These are phyloP conservation scores for Bipolaris oryzae DNA, from an alignment of 2,329 filamentous ascomycete genomes.

Conservation along the genomic window DNA sequence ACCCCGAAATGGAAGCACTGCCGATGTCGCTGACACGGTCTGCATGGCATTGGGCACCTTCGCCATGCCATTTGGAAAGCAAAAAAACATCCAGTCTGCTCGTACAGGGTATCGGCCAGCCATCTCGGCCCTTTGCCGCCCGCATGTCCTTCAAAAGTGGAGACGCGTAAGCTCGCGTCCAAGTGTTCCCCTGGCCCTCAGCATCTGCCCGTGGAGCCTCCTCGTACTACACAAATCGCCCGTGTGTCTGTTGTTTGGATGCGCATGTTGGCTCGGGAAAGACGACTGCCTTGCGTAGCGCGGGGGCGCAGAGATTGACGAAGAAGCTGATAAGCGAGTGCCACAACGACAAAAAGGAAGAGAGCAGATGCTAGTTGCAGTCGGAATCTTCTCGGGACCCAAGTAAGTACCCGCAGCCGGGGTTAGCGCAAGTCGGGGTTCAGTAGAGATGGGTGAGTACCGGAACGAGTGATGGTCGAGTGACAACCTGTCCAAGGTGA, in stretches of 20 bases:
- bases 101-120: too few relatives aligned
- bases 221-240: background rate
- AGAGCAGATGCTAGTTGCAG: slow-evolving; percentile 1
- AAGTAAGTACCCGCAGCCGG: background rate
- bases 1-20: slow-evolving; percentile 2
- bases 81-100: background rate
- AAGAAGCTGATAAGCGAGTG: slow-evolving; percentile 10
- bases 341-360: background rate
- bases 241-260: background rate
- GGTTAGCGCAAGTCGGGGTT: slow-evolving; percentile 2
- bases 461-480: background rate
- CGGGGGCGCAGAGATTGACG: slow-evolving; percentile 3
- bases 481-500: background rate
- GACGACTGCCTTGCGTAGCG: slow-evolving; percentile 1
- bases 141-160: background rate
- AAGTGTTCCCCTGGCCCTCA: background rate
- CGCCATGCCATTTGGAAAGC: too few relatives aligned
- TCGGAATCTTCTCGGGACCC: background rate
- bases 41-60: too few relatives aligned
- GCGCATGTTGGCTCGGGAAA: background rate
- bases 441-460: background rate
- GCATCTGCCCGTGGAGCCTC: background rate
- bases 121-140: background rate
- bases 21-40: background rate
- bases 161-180: background rate